Conservation (phyloP, 2,329 filamentous ascomycete species). For the Ophiostoma tasmaniense region DNA sequence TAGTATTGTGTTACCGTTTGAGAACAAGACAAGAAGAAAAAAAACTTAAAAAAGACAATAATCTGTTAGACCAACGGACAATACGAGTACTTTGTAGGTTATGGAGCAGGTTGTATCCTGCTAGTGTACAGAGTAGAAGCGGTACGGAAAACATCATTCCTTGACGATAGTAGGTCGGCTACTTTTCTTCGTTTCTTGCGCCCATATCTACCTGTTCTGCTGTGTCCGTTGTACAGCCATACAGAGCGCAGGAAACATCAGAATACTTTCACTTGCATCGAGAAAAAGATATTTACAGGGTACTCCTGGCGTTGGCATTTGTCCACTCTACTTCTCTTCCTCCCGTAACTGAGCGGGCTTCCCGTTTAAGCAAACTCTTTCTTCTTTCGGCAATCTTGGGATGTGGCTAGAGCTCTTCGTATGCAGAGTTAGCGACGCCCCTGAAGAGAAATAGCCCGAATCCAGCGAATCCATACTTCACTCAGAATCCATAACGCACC, state of each 20-base stretch:
- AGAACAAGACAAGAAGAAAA: neutral
- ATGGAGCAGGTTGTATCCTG: neutral
- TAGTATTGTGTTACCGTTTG: neutral
- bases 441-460: constrained; percentile 1
- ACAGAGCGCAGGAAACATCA: no score
- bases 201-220: neutral
- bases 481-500: neutral
- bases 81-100: neutral
- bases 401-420: no score
- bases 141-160: neutral
- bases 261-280: neutral
- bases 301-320: neutral
- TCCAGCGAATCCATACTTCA: neutral
- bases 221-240: no score
- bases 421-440: neutral
- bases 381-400: neutral
- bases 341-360: neutral
- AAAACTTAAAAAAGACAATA: neutral
- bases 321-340: neutral
- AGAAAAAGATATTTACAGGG: neutral
- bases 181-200: neutral
- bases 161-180: neutral
- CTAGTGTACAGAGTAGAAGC: neutral
- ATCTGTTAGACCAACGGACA: no score
- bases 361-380: neutral